Base-by-base conservation (phyloP, 345 rosid species). In the Pugionium dolabratum region DNA sequence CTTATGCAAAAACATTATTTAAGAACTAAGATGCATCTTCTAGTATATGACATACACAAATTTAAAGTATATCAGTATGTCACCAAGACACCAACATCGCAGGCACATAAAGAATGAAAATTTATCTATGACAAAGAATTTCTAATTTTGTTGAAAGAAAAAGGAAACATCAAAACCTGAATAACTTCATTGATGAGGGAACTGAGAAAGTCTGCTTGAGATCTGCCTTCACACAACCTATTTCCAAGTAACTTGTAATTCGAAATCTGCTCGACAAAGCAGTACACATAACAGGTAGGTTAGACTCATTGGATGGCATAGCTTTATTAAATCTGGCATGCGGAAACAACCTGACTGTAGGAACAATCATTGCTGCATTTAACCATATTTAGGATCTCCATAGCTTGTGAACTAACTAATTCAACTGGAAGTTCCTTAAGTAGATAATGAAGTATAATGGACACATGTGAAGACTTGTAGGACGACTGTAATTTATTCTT, bases 211-310 rank as follows among this genome's bases (percentile, higher is more conserved):
- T 75, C 78, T 61, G 64, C 36, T 42, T 64, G 71, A 56, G 76
- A 76, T 53, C 64, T 69, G 66, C 73, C 71, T 81, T 92, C 98
- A 69, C 71, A 79, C 48, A 92, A 79, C 74, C 85, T 80, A 57
- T 71, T 83, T 62, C 98, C 98, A 80, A 92, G 89, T 78, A 92
- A 79, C 79, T 88, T 89, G 82, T 83, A 87, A 79, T 92, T 89
- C 75, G 86, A 79, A 64, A 76, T 76, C 98, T 92, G 86, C 60
- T 42, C 42, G 65, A 58, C 31, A 67, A 66, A 62, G 47, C 50
- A 62, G 28, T 31, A 48, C 35, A 58, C 25, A 51, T 51, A 51
- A 51, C 4, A 30, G 25, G 44, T 52, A 45, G 1, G 57, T 73
- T 51, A 73, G 67, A 52, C 32, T 46, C 36, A 6, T n/a, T 51